Conservation (phyloP, 495 filamentous ascomycete species). For the Usnea hakonensis region DNA sequence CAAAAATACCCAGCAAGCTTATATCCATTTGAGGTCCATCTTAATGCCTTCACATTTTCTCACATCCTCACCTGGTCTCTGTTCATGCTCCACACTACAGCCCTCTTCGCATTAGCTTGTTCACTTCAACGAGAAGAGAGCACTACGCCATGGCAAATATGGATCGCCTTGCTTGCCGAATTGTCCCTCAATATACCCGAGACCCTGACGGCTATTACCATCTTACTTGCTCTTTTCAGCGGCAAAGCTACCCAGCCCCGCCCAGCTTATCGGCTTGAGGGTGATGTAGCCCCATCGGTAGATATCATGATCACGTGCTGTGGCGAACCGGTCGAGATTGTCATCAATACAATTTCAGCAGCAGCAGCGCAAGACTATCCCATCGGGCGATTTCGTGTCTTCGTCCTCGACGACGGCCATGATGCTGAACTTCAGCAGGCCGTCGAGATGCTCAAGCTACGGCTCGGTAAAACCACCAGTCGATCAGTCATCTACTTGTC, state of each 20-base stretch:
- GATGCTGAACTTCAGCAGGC: constrained; percentile 31
- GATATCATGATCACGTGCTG: constrained; percentile 47
- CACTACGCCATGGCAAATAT: neutral
- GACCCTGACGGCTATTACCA: constrained; percentile 23
- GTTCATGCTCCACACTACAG: neutral
- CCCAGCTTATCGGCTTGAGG: constrained; percentile 34
- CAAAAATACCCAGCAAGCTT: neutral
- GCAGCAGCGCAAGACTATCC: constrained; percentile 45
- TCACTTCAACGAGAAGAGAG: neutral
- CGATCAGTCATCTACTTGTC: constrained; percentile 39
- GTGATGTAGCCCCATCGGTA: constrained; percentile 38
- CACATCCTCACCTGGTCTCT: neutral
- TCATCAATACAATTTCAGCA: constrained; percentile 45
- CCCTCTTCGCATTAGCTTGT: neutral
- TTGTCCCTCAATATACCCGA: neutral
- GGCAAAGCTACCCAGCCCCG: constrained; percentile 42
- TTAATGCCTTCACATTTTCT: neutral
- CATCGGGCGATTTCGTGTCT: constrained; percentile 38
- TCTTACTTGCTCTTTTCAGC: constrained; percentile 45
- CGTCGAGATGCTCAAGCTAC: constrained; percentile 22
- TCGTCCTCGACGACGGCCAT: constrained; percentile 44
- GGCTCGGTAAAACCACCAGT: neutral
- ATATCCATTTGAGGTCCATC: neutral
- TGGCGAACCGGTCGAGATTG: constrained; percentile 43
- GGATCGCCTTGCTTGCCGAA: constrained; percentile 2